phyloP scores from a whole-genome alignment of 768 basidiomycete genomes.

The Agaricus bisporus region DNA sequence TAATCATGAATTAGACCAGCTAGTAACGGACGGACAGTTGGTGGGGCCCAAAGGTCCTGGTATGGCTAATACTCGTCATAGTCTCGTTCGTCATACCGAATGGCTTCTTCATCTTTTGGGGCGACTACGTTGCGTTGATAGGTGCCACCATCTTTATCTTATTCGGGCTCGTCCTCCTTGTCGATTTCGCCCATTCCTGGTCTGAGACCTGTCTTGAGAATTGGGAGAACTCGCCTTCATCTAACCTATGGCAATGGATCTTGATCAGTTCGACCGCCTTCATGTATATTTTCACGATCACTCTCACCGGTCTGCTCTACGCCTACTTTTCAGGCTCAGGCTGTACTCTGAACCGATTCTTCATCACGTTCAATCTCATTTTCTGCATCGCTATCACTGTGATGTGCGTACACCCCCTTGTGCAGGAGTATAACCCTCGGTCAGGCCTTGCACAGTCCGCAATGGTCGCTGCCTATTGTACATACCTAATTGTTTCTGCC shows the following conservation, averaged over 20 bases:
- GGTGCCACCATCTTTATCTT: constrained; percentile 95
- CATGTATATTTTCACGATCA: constrained; percentile 80
- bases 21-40: constrained; percentile 46
- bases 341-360: constrained; percentile 92
- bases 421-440: constrained; percentile 91
- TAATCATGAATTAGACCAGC: neutral
- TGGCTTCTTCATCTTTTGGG: constrained; percentile 98
- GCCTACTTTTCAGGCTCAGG: constrained; percentile 85
- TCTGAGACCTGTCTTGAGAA: constrained; percentile 94
- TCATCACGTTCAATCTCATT: constrained; percentile 91
- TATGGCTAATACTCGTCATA: constrained; percentile 79
- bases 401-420: constrained; percentile 73
- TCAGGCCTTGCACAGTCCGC: constrained; percentile 93
- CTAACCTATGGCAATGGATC: constrained; percentile 93
- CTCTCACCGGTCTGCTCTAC: constrained; percentile 84
- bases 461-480: constrained; percentile 98
- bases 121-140: constrained; percentile 85
- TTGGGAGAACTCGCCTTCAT: constrained; percentile 75
- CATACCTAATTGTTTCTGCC: constrained; percentile 91
- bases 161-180: constrained; percentile 91
- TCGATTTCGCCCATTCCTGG: constrained; percentile 99
- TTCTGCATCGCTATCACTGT: constrained; percentile 76
- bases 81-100: constrained; percentile 95
- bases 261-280: constrained; percentile 88
- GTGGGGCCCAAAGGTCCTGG: constrained; percentile 96